phyloP scores from a whole-genome alignment of 257 asterid genomes.

The Petrea volubilis region DNA sequence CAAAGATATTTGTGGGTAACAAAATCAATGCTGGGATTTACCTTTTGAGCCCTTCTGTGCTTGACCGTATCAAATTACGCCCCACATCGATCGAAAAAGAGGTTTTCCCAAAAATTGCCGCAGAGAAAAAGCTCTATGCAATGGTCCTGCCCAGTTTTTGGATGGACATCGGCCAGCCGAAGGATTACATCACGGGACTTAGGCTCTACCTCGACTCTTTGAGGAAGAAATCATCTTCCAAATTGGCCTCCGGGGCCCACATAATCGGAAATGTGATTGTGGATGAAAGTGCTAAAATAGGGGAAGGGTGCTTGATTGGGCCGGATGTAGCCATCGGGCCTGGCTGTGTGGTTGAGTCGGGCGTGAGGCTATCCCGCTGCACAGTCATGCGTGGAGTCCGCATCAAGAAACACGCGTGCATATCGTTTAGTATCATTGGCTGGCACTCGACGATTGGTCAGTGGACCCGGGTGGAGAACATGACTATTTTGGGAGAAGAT shows the following conservation, averaged over 20 bases:
- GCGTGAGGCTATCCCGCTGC: conserved; percentile 93
- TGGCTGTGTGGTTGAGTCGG: conserved; percentile 80
- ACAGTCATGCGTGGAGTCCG: conserved; percentile 90
- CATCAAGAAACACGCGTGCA: conserved; percentile 82
- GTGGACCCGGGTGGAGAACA: conserved; percentile 97
- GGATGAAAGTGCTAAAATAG: conserved; percentile 81
- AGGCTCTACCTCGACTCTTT: conserved; percentile 78
- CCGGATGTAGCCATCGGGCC: conserved; percentile 95
- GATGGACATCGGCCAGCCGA: conserved; percentile 99
- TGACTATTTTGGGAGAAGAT: conserved; percentile 93
- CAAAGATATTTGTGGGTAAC: conserved; percentile 89
- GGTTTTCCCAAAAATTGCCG: conserved; percentile 79
- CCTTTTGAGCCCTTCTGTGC: conserved; percentile 82
- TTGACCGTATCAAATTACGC: conserved; percentile 76
- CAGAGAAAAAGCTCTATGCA: conserved; percentile 65
- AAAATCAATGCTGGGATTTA: conserved; percentile 97
- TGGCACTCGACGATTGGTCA: conserved; percentile 98
- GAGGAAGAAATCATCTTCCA: conserved; percentile 65
- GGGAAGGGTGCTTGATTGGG: conserved; percentile 93
- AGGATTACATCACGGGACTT: conserved; percentile 84
- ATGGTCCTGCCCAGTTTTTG: conserved; percentile 95
- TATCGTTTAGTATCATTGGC: conserved; percentile 84
- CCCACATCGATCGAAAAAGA: conserved; percentile 99
- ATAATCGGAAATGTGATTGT: conserved; percentile 80
- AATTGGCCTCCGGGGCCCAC: conserved; percentile 68